These are phyloP conservation scores for Hemerocallis citrina DNA, from an alignment of 106 monocot genomes.

Conservation along the genomic window DNA sequence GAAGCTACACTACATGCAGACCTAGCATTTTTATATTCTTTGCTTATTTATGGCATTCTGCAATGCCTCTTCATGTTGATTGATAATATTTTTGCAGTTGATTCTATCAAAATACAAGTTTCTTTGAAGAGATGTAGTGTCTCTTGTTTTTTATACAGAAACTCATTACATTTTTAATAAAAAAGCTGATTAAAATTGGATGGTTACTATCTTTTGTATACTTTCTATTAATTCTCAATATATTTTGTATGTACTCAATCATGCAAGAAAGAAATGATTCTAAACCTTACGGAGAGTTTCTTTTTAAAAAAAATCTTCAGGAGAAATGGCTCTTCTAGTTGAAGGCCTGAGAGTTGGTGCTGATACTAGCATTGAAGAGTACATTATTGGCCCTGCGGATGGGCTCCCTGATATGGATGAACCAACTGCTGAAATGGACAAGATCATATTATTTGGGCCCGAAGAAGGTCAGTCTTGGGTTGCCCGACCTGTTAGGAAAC, in stretches of 20 bases:
- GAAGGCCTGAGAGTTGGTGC: slow-evolving; percentile 58
- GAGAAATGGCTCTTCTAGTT: slow-evolving; percentile 73
- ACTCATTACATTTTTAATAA: not conserved
- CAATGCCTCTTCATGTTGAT: too few relatives aligned
- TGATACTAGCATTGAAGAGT: slow-evolving; percentile 63
- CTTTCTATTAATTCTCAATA: not conserved
- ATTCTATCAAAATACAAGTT: too few relatives aligned
- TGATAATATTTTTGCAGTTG: too few relatives aligned
- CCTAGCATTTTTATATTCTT: too few relatives aligned
- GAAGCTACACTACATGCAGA: too few relatives aligned
- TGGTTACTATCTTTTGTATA: too few relatives aligned
- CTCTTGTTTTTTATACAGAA: not conserved
- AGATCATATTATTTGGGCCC: slow-evolving; percentile 43
- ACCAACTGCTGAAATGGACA: slow-evolving; percentile 27
- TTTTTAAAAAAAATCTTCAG: slow-evolving; percentile 21
- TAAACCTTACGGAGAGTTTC: too few relatives aligned
- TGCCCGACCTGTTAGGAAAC: slow-evolving; percentile 52
- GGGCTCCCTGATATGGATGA: slow-evolving; percentile 34
- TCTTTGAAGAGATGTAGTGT: too few relatives aligned
- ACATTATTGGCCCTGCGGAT: slow-evolving; percentile 60
- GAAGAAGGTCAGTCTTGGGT: slow-evolving; percentile 63
- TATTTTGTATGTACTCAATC: not conserved
- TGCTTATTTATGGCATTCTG: too few relatives aligned
- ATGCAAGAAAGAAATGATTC: too few relatives aligned
- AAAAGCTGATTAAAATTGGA: too few relatives aligned